Base-by-base conservation (phyloP, 2,329 filamentous ascomycete genomes). In the Hypoxylon sp. region DNA sequence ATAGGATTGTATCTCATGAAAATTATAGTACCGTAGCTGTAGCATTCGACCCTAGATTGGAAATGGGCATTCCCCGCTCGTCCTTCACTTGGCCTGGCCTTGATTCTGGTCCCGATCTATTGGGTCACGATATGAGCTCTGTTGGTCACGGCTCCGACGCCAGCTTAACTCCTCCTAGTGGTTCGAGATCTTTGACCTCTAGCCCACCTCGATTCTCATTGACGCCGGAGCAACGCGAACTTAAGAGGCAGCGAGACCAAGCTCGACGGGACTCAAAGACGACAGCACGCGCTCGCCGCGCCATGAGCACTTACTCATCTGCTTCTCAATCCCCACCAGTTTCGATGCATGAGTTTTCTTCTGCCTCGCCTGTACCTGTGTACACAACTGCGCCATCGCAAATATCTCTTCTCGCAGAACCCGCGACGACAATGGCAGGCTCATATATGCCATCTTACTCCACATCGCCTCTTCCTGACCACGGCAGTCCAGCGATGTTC, bases 161-260 rank as follows among this genome's bases (percentile, higher is more conserved):
- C 65, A 87, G 84, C 77, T 78, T 87, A 52, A 86, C 85, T 22
- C 84, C 86, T 37, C 83, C 84, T 24, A 82, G 79, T 63, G 80
- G 79, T 39, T 83, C 86, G 26, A 81, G 85, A 78, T 88, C 87
- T 22, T 79, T 85, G 52, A 88, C 87, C 42, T 85, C 84, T 22
- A 91, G 88, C 78, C 88, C 88, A 26, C 86, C 87, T 5, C 83
- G 85, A 68, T 79, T 80, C 50, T 81, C 80, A 39, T 82, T 90
- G 74, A 88, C 87, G 5, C 81, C 86, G 5, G 87, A 90, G 75
- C 87, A 90, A 76, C 85, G 88, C 69, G 88, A 89, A 74, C 76
- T 90, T 46, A 90, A 88, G 80, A 83, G 87, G 65, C 88, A 90
- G 73, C 83, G 85, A 67, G 88, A 90, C 71, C 86, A 86, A 72